phyloP scores from a whole-genome alignment of 1,284 basidiomycete species.

The Rhodotorula sp. region DNA sequence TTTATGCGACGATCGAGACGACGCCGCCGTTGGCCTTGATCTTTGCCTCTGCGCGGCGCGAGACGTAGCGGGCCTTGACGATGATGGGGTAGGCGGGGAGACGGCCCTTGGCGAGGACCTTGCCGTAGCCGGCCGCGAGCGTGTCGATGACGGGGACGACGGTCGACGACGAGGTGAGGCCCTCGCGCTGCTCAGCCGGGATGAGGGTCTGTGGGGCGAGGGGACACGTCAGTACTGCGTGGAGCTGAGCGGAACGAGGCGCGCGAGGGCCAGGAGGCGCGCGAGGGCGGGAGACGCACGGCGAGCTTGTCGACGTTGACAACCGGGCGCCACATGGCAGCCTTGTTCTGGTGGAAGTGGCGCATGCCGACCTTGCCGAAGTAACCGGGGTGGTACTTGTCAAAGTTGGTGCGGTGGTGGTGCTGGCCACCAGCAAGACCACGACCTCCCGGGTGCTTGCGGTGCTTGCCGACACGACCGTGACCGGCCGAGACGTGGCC shows the following conservation, averaged over 20 bases:
- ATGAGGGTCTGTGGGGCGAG: constrained; percentile 56
- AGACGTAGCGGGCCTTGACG: constrained; percentile 93
- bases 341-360: constrained; percentile 93
- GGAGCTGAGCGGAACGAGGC: neutral
- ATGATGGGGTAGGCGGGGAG: constrained; percentile 73
- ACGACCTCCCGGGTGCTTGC: constrained; percentile 99
- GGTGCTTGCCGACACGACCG: constrained; percentile 99
- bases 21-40: constrained; percentile 85
- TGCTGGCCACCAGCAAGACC: constrained; percentile 98
- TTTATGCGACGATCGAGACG: constrained; percentile 83
- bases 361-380: constrained; percentile 95
- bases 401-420: constrained; percentile 80
- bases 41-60: constrained; percentile 74
- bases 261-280: neutral
- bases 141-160: constrained; percentile 91
- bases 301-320: constrained; percentile 91
- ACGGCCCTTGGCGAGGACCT: constrained; percentile 83
- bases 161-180: constrained; percentile 62
- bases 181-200: constrained; percentile 73
- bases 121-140: constrained; percentile 74
- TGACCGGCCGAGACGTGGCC: constrained; percentile 98
- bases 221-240: neutral
- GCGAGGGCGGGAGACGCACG: constrained; percentile 42
- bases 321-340: constrained; percentile 84
- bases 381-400: constrained; percentile 92